Conservation (phyloP, 345 rosid genomes). For the Gossypium arboreum region DNA sequence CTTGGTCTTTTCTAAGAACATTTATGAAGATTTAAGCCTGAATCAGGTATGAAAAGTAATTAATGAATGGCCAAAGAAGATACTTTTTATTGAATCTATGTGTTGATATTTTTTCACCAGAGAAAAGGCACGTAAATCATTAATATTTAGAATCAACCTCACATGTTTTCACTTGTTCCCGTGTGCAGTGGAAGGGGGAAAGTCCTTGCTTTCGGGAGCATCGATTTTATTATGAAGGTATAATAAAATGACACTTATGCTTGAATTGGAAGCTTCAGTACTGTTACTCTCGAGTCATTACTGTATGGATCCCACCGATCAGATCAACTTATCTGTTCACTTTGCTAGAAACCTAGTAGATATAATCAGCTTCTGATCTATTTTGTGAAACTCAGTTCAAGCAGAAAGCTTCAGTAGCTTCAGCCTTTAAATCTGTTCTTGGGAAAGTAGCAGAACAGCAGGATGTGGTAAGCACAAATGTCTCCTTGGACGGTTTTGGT, state of each 20-base stretch:
- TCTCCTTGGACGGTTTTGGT: conserved; percentile 6
- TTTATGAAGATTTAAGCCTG: too few relatives aligned
- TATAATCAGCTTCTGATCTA: conserved; percentile 6
- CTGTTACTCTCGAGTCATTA: not conserved
- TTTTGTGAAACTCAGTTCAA: conserved; percentile 42
- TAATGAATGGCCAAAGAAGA: too few relatives aligned
- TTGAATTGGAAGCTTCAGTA: not conserved
- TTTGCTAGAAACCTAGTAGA: not conserved
- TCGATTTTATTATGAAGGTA: conserved; percentile 51
- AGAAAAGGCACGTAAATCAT: too few relatives aligned
- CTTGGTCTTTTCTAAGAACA: too few relatives aligned
- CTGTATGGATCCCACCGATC: not conserved
- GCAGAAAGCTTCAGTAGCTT: conserved; percentile 68
- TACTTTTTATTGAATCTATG: too few relatives aligned
- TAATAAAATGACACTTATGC: conserved; percentile 19
- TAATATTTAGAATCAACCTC: too few relatives aligned
- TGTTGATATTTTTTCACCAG: too few relatives aligned
- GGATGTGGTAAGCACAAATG: conserved; percentile 47
- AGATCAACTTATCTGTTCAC: not conserved
- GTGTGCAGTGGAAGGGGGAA: too few relatives aligned
- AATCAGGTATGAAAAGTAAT: too few relatives aligned
- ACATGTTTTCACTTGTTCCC: too few relatives aligned
- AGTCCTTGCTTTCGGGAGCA: too few relatives aligned
- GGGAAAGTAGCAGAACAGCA: conserved; percentile 47
- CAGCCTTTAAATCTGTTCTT: conserved; percentile 56